phyloP scores from a whole-genome alignment of 2,329 filamentous ascomycete genomes.

The Chalara sp. region DNA sequence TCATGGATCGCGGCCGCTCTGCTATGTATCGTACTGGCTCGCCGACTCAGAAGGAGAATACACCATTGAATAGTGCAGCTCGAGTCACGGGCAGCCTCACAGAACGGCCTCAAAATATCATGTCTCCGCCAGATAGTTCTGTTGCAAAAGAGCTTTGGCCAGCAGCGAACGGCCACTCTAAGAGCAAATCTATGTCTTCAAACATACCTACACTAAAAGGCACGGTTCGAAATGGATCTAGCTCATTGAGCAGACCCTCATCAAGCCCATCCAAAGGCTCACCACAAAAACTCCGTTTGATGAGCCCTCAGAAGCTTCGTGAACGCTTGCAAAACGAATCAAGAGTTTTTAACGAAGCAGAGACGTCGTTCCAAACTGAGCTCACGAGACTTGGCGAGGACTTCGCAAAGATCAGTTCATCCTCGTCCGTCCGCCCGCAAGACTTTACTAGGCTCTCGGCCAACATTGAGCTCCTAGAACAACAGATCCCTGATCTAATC shows the following conservation, averaged over 20 bases:
- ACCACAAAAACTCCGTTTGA: slow-evolving; percentile 51
- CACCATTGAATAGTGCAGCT: slow-evolving; percentile 7
- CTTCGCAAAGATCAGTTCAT: slow-evolving; percentile 52
- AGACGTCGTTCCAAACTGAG: slow-evolving; percentile 65
- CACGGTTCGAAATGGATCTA: slow-evolving; percentile 7
- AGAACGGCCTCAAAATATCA: slow-evolving; percentile 24
- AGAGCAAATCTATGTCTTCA: slow-evolving; percentile 22
- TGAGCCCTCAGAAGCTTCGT: slow-evolving; percentile 68
- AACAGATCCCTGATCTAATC: slow-evolving; percentile 53
- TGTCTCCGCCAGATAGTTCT: slow-evolving; percentile 18
- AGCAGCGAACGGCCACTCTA: slow-evolving; percentile 16
- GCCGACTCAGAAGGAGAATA: slow-evolving; percentile 24
- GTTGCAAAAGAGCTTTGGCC: slow-evolving; percentile 22
- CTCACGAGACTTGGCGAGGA: slow-evolving; percentile 76
- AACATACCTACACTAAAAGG: slow-evolving; percentile 24
- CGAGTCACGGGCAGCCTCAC: slow-evolving; percentile 22
- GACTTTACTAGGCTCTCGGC: slow-evolving; percentile 37
- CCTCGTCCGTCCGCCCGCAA: slow-evolving; percentile 26
- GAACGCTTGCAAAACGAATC: slow-evolving; percentile 83
- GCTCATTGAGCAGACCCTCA: slow-evolving; percentile 14
- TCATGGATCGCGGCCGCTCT: slow-evolving; percentile 18
- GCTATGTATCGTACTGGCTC: slow-evolving; percentile 19
- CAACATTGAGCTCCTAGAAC: slow-evolving; percentile 62
- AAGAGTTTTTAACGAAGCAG: slow-evolving; percentile 62
- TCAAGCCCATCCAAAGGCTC: slow-evolving; percentile 16